Conservation (phyloP, 371 early-diverging fungal genomes). For the Chytridium lagenaria region DNA sequence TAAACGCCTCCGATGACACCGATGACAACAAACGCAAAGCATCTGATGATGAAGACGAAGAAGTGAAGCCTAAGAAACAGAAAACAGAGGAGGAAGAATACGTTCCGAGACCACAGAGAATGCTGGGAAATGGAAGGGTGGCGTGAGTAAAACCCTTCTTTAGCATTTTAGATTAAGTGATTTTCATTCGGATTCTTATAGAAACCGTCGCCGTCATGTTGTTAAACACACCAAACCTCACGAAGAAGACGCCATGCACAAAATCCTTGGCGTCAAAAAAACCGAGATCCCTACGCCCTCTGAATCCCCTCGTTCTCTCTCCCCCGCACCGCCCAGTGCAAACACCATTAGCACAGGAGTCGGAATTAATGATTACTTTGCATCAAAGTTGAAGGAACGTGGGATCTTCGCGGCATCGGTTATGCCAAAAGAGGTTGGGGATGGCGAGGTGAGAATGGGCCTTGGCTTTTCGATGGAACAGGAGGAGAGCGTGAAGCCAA, state of each 20-base stretch:
- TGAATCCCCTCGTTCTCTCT: background rate
- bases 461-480: conserved; percentile 21
- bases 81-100: conserved; percentile 16
- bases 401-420: background rate
- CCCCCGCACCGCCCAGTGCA: background rate
- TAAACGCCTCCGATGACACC: conserved; percentile 52
- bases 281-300: background rate
- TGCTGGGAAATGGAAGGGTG: conserved; percentile 13
- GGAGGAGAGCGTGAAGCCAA: background rate
- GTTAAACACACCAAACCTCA: conserved; percentile 9
- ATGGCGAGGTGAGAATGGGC: conserved; percentile 13
- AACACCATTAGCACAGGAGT: conserved; percentile 18
- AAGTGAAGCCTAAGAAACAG: conserved; percentile 37
- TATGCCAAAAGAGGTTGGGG: background rate
- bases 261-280: conserved; percentile 32
- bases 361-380: conserved; percentile 33
- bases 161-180: background rate
- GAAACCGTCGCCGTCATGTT: conserved; percentile 30
- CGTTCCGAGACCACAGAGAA: background rate
- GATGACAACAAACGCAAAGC: conserved; percentile 40
- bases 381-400: conserved; percentile 7
- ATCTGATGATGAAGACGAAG: conserved; percentile 39
- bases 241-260: conserved; percentile 29
- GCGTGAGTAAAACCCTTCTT: conserved; percentile 12
- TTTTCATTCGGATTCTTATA: conserved; percentile 1